Base-by-base conservation (phyloP, 2,329 filamentous ascomycete genomes). In the Bipolaris gigantea region DNA sequence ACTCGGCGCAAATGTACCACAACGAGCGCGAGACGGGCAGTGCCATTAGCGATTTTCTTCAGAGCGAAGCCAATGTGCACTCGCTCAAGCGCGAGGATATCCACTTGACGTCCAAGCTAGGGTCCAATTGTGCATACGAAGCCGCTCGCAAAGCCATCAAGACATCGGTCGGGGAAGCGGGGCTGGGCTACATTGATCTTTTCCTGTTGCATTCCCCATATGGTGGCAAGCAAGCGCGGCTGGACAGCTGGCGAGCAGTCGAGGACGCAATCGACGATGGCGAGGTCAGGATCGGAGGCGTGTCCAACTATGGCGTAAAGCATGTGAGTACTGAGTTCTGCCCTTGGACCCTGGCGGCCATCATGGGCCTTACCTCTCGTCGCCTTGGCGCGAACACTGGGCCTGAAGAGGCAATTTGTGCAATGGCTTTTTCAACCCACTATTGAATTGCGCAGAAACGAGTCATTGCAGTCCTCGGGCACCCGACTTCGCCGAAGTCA, bases 161-260 rank as follows among this genome's bases (percentile, higher is more conserved):
- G 57, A 71, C 83, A 68, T 88, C 84, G 27, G 79, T 92, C 4
- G 80, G 84, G 42, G 81, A 82, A 51, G 86, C 84, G 21, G 87
- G 85, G 0, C 75, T 92, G 27, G 88, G 85, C 0, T 92, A 92
- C 71, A 84, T 93, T 51, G 90, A 94, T 66, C 73, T 94, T 40
- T 92, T 93, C 71, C 77, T 95, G 10, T 77, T 94, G 50, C 90
- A 94, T 68, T 89, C 85, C 43, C 90, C 90, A 0, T 90, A 90
- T 63, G 89, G 90, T 5, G 89, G 90, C 1, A 85, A 80, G 64
- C 73, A 82, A 63, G 85, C 84, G 7, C 80, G 90, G 4, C 71
- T 89, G 47, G 85, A 88, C 34, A 89, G 87, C 66, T 94, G 90
- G 89, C 82, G 77, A 62, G 90, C 90, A 0, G 76, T 94, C 0